Evolutionary conservation across 2,329 filamentous ascomycete genomes (phyloP).

Genomic region (Canariomyces notabilis): DNA sequence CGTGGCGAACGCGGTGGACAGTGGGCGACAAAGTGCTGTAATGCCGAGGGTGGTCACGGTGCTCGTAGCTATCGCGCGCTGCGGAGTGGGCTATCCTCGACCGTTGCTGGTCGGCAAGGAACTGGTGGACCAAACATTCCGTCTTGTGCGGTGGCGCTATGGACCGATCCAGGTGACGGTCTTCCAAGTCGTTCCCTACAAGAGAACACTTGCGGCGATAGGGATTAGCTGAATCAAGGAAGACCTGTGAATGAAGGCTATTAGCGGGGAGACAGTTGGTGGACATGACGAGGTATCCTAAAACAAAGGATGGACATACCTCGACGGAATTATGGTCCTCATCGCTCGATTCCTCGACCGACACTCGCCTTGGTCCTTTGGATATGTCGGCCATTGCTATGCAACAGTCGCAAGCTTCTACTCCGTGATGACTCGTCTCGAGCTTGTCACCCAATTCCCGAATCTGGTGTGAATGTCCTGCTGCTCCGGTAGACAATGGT

Average conservation of each 20-base stretch:
- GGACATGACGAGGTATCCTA: neutral
- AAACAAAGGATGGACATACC: constrained; percentile 36
- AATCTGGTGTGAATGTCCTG: neutral
- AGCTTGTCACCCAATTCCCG: neutral
- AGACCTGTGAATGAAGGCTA: constrained; percentile 40
- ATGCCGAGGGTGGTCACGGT: constrained; percentile 9
- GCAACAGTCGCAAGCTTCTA: neutral
- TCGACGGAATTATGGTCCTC: constrained; percentile 49
- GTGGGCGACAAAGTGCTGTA: neutral
- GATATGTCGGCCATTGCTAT: neutral
- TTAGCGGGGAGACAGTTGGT: neutral
- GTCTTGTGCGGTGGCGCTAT: constrained; percentile 27
- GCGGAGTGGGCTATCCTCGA: constrained; percentile 29
- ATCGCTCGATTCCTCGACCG: constrained; percentile 40
- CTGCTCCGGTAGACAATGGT: neutral
- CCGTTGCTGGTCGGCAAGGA: constrained; percentile 50
- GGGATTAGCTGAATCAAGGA: constrained; percentile 56
- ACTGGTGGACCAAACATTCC: constrained; percentile 61
- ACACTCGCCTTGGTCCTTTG: constrained; percentile 1
- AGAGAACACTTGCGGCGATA: constrained; percentile 64
- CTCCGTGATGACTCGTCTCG: neutral
- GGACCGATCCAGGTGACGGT: constrained; percentile 32
- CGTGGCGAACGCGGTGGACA: constrained; percentile 1
- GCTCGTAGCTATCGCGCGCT: constrained; percentile 19
- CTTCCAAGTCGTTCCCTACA: constrained; percentile 44